Evolutionary conservation across 2,329 filamentous ascomycete species (phyloP).

Genomic region (Colletotrichum liaoningense): DNA sequence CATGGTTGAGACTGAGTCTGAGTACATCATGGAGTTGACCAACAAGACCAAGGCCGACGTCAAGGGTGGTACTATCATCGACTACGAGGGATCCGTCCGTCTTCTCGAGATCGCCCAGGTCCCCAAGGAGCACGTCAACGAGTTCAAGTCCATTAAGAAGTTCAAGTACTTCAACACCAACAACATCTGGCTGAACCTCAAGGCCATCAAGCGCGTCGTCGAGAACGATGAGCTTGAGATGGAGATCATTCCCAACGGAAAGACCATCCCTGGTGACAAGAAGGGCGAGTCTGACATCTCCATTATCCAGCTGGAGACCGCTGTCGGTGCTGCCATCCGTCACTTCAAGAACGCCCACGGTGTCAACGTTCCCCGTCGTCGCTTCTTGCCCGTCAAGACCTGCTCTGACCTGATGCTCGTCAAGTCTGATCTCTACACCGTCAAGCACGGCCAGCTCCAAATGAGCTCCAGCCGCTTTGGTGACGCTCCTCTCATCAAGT

Average conservation of each 20-base stretch:
- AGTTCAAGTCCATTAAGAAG: slow-evolving; percentile 99
- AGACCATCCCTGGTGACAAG: slow-evolving; percentile 98
- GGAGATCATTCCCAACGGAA: slow-evolving; percentile 99
- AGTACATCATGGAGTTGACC: slow-evolving; percentile 99
- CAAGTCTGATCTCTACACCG: slow-evolving; percentile 98
- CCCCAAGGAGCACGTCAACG: slow-evolving; percentile 99
- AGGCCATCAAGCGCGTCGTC: slow-evolving; percentile 97
- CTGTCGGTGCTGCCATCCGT: slow-evolving; percentile 96
- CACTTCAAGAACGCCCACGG: slow-evolving; percentile 99
- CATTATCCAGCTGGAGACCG: slow-evolving; percentile 98
- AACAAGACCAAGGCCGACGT: slow-evolving; percentile 99
- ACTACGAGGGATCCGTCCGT: slow-evolving; percentile 96
- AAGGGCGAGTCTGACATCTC: slow-evolving; percentile 99
- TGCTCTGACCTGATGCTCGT: slow-evolving; percentile 99
- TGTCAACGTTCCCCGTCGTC: slow-evolving; percentile 96
- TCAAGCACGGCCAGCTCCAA: slow-evolving; percentile 97
- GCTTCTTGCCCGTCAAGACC: slow-evolving; percentile 99
- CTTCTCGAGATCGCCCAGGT: slow-evolving; percentile 99
- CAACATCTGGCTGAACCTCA: slow-evolving; percentile 99
- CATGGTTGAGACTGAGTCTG: slow-evolving; percentile 96
- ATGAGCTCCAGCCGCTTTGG: slow-evolving; percentile 98
- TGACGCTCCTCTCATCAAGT: slow-evolving; percentile 97
- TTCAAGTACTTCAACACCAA: slow-evolving; percentile 99
- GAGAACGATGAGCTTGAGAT: slow-evolving; percentile 98
- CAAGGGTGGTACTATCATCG: slow-evolving; percentile 99